Conservation (phyloP, 2,329 filamentous ascomycete species). For the Incumbomyces lentus region DNA sequence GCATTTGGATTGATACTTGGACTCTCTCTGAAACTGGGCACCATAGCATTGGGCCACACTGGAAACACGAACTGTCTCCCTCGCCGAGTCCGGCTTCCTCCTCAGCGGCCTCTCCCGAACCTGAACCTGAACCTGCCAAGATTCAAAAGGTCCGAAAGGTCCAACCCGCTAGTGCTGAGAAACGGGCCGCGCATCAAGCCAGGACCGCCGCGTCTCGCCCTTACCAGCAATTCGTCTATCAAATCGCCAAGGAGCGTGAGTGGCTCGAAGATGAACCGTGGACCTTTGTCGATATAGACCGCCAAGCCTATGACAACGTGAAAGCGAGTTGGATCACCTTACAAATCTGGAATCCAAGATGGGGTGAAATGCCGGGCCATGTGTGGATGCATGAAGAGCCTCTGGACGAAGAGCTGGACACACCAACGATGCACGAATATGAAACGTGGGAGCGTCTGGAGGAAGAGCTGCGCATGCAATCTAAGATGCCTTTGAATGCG, state of each 20-base stretch:
- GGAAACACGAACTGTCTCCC: neutral
- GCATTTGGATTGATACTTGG: slow-evolving; percentile 18
- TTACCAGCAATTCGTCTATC: slow-evolving; percentile 23
- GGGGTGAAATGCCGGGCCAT: slow-evolving; percentile 25
- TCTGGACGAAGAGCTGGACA: neutral
- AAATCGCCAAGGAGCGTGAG: slow-evolving; percentile 23
- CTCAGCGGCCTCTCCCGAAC: too few relatives aligned
- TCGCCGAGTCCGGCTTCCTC: too few relatives aligned
- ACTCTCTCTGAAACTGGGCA: slow-evolving; percentile 9
- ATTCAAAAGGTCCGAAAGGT: slow-evolving; percentile 15
- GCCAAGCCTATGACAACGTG: slow-evolving; percentile 23
- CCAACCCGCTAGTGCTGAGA: slow-evolving; percentile 5
- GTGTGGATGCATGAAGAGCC: neutral
- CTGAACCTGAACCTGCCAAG: neutral
- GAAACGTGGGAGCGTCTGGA: too few relatives aligned
- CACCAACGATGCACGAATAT: too few relatives aligned
- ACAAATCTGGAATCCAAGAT: slow-evolving; percentile 24
- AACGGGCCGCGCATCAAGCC: slow-evolving; percentile 13
- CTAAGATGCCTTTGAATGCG: too few relatives aligned
- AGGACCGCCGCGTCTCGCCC: slow-evolving; percentile 22
- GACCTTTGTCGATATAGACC: slow-evolving; percentile 21
- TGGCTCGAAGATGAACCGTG: slow-evolving; percentile 21
- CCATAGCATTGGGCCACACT: slow-evolving; percentile 5
- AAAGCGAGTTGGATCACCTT: slow-evolving; percentile 23
- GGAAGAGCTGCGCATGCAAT: too few relatives aligned